Percentiles rank a stretch among this genome's conserved stretches.
Evolutionary conservation across 768 basidiomycete species (phyloP).

Genomic region (Lactarius pseudohatsudake): DNA sequence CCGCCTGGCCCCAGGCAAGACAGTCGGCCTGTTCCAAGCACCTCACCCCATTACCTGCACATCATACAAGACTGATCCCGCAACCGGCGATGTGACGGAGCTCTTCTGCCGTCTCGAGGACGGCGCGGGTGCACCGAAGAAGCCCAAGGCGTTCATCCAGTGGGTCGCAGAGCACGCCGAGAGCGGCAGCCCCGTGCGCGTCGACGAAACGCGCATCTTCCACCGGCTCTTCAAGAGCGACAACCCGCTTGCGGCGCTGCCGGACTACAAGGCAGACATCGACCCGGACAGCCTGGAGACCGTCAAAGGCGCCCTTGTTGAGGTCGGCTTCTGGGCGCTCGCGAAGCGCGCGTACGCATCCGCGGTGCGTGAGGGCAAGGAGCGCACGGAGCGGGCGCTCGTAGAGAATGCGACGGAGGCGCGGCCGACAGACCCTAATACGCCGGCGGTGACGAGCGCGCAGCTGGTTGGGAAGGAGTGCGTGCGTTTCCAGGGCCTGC

Average conservation of each 20-base stretch:
- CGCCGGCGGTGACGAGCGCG: slow-evolving; percentile 70
- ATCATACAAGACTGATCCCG: slow-evolving; percentile 77
- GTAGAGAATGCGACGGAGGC: slow-evolving; percentile 43
- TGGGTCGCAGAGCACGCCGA: slow-evolving; percentile 89
- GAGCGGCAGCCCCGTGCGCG: slow-evolving; percentile 75
- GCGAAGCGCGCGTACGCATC: slow-evolving; percentile 64
- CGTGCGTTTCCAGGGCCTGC: slow-evolving; percentile 93
- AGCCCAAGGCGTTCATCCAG: slow-evolving; percentile 93
- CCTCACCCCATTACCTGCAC: slow-evolving; percentile 91
- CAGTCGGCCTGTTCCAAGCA: slow-evolving; percentile 93
- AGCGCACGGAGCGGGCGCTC: slow-evolving; percentile 59
- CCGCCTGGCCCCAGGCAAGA: slow-evolving; percentile 96
- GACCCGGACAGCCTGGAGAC: slow-evolving; percentile 79
- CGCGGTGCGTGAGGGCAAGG: slow-evolving; percentile 64
- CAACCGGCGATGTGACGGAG: slow-evolving; percentile 72
- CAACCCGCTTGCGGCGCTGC: slow-evolving; percentile 64
- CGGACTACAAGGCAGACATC: slow-evolving; percentile 83
- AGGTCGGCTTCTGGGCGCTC: slow-evolving; percentile 85
- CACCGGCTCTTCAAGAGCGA: slow-evolving; percentile 93
- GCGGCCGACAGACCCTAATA: slow-evolving; percentile 45
- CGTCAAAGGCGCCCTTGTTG: slow-evolving; percentile 78
- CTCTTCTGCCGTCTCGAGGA: slow-evolving; percentile 80
- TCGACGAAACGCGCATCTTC: slow-evolving; percentile 92
- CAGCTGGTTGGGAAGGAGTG: slow-evolving; percentile 89
- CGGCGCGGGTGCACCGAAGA: slow-evolving; percentile 49